Evolutionary conservation across 2,329 filamentous ascomycete species (phyloP).

Genomic region (Tolypocladium guangdongense): DNA sequence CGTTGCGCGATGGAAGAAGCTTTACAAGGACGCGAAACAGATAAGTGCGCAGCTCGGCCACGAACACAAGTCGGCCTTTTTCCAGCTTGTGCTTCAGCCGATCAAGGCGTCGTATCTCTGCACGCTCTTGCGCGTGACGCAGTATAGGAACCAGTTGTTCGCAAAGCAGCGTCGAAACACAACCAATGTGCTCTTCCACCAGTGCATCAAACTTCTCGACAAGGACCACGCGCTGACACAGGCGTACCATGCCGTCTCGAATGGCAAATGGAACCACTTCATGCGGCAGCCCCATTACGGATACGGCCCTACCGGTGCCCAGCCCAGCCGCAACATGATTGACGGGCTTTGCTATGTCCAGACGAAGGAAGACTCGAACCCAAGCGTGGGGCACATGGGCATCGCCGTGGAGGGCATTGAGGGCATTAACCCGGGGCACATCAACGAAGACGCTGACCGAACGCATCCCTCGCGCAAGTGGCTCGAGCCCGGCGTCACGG

Average conservation of each 20-base stretch:
- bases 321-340: slow-evolving; percentile 41
- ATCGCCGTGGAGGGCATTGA: slow-evolving; percentile 20
- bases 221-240: slow-evolving; percentile 38
- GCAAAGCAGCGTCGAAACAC: slow-evolving; percentile 44
- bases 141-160: slow-evolving; percentile 40
- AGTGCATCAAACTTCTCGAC: slow-evolving; percentile 38
- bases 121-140: slow-evolving; percentile 34
- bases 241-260: slow-evolving; percentile 37
- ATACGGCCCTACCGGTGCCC: slow-evolving; percentile 18
- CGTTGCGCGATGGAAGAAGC: slow-evolving; percentile 38
- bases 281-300: slow-evolving; percentile 39
- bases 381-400: slow-evolving; percentile 30
- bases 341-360: slow-evolving; percentile 44
- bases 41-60: slow-evolving; percentile 32
- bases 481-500: slow-evolving; percentile 17
- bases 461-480: slow-evolving; percentile 28
- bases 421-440: slow-evolving; percentile 22
- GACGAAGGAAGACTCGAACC: slow-evolving; percentile 32
- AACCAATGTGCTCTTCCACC: slow-evolving; percentile 37
- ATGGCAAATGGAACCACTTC: slow-evolving; percentile 47
- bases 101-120: slow-evolving; percentile 46
- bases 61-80: slow-evolving; percentile 40
- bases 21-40: slow-evolving; percentile 31
- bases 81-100: slow-evolving; percentile 50
- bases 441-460: slow-evolving; percentile 43